A percentile compares a stretch with the other conserved stretches of the same genome.
Evolutionary conservation across 495 filamentous ascomycete genomes (phyloP).

Genomic region (Chaetomium cochliodes): DNA sequence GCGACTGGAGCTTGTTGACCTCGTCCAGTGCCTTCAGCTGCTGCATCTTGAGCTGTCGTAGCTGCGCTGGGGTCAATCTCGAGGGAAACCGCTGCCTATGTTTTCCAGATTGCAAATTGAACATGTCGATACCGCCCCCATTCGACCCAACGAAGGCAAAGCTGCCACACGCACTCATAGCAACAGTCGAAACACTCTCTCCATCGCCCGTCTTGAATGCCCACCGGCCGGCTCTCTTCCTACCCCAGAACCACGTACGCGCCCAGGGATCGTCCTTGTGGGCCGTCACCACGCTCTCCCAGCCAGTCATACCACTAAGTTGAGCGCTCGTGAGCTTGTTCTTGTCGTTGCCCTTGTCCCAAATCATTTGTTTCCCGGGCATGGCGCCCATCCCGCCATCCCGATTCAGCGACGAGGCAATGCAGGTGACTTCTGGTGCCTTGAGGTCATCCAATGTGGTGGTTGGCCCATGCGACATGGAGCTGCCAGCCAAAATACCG

Average conservation of each 20-base stretch:
- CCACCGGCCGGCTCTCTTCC: conserved; percentile 90
- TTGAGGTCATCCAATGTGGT: conserved; percentile 72
- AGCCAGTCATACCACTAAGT: conserved; percentile 72
- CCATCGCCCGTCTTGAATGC: conserved; percentile 83
- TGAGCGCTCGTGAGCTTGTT: conserved; percentile 57
- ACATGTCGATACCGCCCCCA: conserved; percentile 82
- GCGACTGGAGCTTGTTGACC: conserved; percentile 48
- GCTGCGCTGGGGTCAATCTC: conserved; percentile 61
- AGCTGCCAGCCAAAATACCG: conserved; percentile 58
- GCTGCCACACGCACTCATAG: conserved; percentile 85
- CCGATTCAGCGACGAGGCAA: conserved; percentile 85
- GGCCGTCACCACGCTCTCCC: conserved; percentile 96
- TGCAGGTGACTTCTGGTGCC: conserved; percentile 82
- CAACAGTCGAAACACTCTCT: conserved; percentile 79
- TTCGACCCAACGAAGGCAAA: conserved; percentile 90
- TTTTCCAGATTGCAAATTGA: conserved; percentile 89
- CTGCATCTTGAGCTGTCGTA: conserved; percentile 59
- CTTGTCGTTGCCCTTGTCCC: conserved; percentile 67
- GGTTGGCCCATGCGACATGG: conserved; percentile 50
- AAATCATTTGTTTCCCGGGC: conserved; percentile 65
- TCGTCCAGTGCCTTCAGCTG: conserved; percentile 49
- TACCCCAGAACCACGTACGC: conserved; percentile 96
- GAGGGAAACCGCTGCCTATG: conserved; percentile 84
- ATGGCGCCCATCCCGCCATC: conserved; percentile 87
- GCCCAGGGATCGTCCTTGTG: conserved; percentile 81